These are phyloP conservation scores for Pyrrhoderma noxium DNA, from an alignment of 1,284 basidiomycete species.

Conservation along the genomic window DNA sequence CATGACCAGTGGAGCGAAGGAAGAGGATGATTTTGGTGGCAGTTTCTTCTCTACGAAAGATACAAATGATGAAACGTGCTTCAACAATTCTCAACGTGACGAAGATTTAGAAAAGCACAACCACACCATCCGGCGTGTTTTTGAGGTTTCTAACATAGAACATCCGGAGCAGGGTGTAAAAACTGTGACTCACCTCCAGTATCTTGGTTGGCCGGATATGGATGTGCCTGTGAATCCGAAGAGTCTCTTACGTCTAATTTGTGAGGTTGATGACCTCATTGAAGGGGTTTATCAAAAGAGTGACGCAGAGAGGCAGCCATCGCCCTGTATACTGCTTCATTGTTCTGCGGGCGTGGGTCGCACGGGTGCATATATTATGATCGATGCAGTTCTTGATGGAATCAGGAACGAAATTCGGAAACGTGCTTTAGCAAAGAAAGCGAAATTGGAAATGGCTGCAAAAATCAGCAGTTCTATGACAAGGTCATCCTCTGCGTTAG, in stretches of 20 bases:
- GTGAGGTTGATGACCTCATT: slow-evolving; percentile 51
- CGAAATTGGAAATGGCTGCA: slow-evolving; percentile 23
- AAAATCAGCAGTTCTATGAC: slow-evolving; percentile 16
- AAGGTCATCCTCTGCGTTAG: background rate
- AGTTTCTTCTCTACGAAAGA: background rate
- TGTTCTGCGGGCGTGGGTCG: slow-evolving; percentile 90
- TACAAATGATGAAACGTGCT: slow-evolving; percentile 2
- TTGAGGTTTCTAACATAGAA: slow-evolving; percentile 55
- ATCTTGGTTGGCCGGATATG: slow-evolving; percentile 90
- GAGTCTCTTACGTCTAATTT: slow-evolving; percentile 65
- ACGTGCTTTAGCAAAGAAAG: slow-evolving; percentile 25
- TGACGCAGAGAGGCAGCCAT: slow-evolving; percentile 27
- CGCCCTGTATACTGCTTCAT: slow-evolving; percentile 43
- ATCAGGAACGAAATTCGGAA: slow-evolving; percentile 54
- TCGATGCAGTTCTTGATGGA: slow-evolving; percentile 80
- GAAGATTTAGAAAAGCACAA: slow-evolving; percentile 18
- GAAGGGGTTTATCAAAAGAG: slow-evolving; percentile 30
- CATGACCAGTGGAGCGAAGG: slow-evolving; percentile 45
- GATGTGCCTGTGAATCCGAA: slow-evolving; percentile 82
- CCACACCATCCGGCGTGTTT: slow-evolving; percentile 58
- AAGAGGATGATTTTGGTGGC: slow-evolving; percentile 4
- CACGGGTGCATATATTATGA: slow-evolving; percentile 86
- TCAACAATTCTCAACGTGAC: slow-evolving; percentile 20
- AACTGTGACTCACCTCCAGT: slow-evolving; percentile 76
- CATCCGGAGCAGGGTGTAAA: slow-evolving; percentile 54